Base-by-base conservation (phyloP, 768 basidiomycete genomes). In the Pisolithus marmoratus region DNA sequence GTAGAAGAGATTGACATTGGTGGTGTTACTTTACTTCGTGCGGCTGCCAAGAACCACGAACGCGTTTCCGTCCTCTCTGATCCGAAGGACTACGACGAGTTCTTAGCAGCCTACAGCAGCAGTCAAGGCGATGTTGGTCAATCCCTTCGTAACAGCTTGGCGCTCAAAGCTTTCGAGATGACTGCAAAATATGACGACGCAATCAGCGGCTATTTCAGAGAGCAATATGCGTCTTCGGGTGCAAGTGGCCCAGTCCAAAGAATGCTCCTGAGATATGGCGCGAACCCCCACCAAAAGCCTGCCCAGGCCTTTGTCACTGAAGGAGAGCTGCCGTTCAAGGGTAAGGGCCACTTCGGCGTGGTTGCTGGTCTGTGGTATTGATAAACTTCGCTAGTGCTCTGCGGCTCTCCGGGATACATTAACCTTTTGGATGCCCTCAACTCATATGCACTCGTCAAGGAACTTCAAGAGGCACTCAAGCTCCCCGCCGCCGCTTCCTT, bases 1-100 rank as follows among this genome's bases (percentile, higher is more conserved):
- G 86, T 98, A 53, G 96, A 99, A 68, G 96, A 99, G 70, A 88
- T 99, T 59, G 96, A 99, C 71, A 98, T 99, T 52, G 96, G 96
- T 6, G 96, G 96, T 24, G 96, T 99, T 44, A 98, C 96, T 6
- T 85, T 99, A 8, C 83, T 98, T 45, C 88, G 96, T 38, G 96
- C 95, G 8, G 96, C 95, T 2, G 96, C 96, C 50, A 99, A 99
- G 73, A 99, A 99, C 70, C 96, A 98, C 72, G 89, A 78, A 47
- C 87, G 94, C 41, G 92, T 94, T 26, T 87, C 85, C 29, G 84
- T 97, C 42, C 75, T 95, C 41, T 94, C 89, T 38, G 90, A 94
- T 65, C 92, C 92, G 23, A 70, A 78, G 8, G 96, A 99, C 67
- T 99, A 99, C 67, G 67, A 77, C 42, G 77, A 80, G 48, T 95